Evolutionary conservation across 2,329 filamentous ascomycete species (phyloP), one percentile per base, ranked within the genome.

Genomic region (Fusarium kyushuense): DNA sequence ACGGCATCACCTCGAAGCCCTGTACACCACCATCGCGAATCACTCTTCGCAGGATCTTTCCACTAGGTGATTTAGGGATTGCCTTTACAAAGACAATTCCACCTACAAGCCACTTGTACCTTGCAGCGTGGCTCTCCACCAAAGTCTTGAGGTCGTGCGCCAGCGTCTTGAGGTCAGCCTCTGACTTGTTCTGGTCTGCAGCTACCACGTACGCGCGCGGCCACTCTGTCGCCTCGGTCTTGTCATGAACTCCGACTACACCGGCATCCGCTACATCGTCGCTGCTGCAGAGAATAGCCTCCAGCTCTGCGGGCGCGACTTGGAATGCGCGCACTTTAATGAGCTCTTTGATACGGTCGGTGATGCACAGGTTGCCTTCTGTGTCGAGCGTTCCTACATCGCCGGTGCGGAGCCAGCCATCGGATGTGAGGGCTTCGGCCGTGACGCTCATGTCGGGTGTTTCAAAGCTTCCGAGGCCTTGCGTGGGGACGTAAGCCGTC

Each of bases 371-470:
- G 67, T 83, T 81, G 35, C 85, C 86, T 2, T 84, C 72, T 19
- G 82, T 75, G 67, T 88, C 83, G 29, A 88, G 79, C 65, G 86
- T 88, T 7, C 85, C 89, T 40, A 93, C 86, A 72, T 93, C 91
- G 2, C 91, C 91, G 1, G 90, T 92, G 72, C 87, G 88, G 68
- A 93, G 81, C 89, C 90, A 93, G 2, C 89, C 87, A 60, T 91
- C 90, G 7, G 72, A 56, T 11, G 80, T 82, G 21, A 82, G 66
- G 2, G 79, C 76, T 17, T 80, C 79, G 2, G 49, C 49, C 0
- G 80, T 81, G 16, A 76, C 72, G 32, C 71, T 74, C 79, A 82
- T 80, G 54, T 82, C 79, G 3, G 76, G 71, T 17, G 63, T 52
- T 9, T 56, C 59, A 2, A 36, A 41, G 10, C 57, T 58, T 12